Conservation (phyloP, 139 green algal species). For the Coccomyxa sp. region DNA sequence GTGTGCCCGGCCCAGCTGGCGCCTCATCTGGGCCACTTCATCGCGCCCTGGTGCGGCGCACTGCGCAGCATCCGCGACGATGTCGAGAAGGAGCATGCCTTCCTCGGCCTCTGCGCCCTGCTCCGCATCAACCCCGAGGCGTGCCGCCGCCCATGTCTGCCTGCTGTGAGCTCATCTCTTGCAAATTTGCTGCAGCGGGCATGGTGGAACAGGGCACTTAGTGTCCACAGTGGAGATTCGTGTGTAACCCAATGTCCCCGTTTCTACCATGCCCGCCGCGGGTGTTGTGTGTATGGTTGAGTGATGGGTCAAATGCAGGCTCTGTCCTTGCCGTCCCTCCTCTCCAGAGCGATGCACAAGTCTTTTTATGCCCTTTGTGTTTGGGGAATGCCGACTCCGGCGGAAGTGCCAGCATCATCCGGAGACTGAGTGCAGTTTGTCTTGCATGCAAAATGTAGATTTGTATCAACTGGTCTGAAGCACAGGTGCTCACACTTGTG, state of each 20-base stretch:
- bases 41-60: constrained; percentile 70
- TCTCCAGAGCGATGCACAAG: no score
- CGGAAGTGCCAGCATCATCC: no score
- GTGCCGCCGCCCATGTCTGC: not conserved
- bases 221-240: not conserved
- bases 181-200: not conserved
- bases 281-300: no score
- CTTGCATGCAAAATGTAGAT: no score
- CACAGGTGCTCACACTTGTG: no score
- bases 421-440: no score
- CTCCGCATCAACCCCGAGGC: constrained; percentile 67
- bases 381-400: no score
- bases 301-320: no score
- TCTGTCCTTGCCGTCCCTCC: no score
- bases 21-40: constrained; percentile 71
- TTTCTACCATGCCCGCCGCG: no score
- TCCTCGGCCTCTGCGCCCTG: constrained; percentile 71
- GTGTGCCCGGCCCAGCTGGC: constrained; percentile 65
- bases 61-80: constrained; percentile 84
- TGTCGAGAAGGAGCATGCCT: constrained; percentile 92
- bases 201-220: not conserved
- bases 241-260: not conserved
- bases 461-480: no score
- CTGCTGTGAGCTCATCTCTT: not conserved
- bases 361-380: no score